A percentile compares a stretch with the other conserved stretches of the same genome.
phyloP scores from a whole-genome alignment of 768 basidiomycete species.

The Mycena olivaceomarginata region DNA sequence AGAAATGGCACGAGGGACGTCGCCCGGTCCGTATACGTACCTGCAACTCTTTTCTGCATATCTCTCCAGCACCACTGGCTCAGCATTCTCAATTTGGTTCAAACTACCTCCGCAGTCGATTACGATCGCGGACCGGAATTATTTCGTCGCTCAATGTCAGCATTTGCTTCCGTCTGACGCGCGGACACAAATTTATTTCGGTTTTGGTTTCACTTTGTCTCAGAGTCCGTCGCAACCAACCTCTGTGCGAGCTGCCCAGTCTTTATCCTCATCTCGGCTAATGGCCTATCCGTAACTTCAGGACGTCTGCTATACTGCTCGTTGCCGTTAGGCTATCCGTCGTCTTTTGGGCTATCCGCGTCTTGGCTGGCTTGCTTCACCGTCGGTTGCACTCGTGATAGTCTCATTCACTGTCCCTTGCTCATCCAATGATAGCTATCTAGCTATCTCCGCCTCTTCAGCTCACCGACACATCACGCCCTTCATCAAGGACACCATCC shows the following conservation, averaged over 20 bases:
- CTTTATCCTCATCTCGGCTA: slow-evolving; percentile 21
- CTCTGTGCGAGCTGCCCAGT: neutral
- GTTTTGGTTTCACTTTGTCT: slow-evolving; percentile 9
- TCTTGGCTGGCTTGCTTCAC: neutral
- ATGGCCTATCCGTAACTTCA: neutral
- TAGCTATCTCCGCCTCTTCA: slow-evolving; percentile 25
- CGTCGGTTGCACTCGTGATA: slow-evolving; percentile 17
- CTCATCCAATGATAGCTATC: slow-evolving; percentile 22
- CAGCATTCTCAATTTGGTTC: slow-evolving; percentile 22
- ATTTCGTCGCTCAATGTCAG: slow-evolving; percentile 29
- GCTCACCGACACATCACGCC: slow-evolving; percentile 4
- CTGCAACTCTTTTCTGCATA: slow-evolving; percentile 28
- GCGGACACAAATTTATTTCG: neutral
- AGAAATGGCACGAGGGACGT: slow-evolving; percentile 33
- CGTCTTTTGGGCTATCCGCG: neutral
- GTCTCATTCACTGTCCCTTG: neutral
- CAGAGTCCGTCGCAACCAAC: slow-evolving; percentile 10
- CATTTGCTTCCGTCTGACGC: slow-evolving; percentile 37
- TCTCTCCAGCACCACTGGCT: neutral
- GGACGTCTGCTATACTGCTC: slow-evolving; percentile 1
- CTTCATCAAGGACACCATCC: slow-evolving; percentile 27
- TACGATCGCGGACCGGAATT: slow-evolving; percentile 36
- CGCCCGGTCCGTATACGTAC: slow-evolving; percentile 38
- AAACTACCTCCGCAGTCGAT: slow-evolving; percentile 33
- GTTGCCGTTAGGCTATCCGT: slow-evolving; percentile 2